These are phyloP conservation scores for Xerocomus brunneocitrinus DNA, from an alignment of 768 basidiomycete genomes.

Conservation along the genomic window DNA sequence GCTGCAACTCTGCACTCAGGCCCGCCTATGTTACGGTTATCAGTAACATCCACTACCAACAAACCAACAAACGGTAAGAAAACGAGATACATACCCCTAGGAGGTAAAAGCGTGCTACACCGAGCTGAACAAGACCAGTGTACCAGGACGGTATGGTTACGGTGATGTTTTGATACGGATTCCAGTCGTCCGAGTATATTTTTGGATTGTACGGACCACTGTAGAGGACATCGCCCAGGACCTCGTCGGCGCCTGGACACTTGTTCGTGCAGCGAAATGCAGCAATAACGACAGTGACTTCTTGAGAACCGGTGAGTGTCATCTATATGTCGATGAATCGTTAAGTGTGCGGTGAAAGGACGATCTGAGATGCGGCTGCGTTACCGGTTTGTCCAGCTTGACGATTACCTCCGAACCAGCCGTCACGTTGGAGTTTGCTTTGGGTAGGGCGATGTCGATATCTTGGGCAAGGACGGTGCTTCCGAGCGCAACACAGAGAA, in stretches of 20 bases:
- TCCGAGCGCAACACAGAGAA: constrained; percentile 7
- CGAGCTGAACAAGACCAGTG: constrained; percentile 1
- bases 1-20: neutral
- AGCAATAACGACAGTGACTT: constrained; percentile 9
- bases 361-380: neutral
- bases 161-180: constrained; percentile 7
- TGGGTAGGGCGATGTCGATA: constrained; percentile 36
- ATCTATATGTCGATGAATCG: neutral
- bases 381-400: constrained; percentile 39
- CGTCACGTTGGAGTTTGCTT: constrained; percentile 26
- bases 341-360: neutral
- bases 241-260: constrained; percentile 1
- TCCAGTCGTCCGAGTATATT: neutral
- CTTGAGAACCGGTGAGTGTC: neutral
- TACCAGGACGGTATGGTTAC: constrained; percentile 2
- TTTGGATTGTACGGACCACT: constrained; percentile 4
- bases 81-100: constrained; percentile 4
- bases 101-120: constrained; percentile 3
- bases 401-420: constrained; percentile 35
- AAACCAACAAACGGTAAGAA: neutral
- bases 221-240: constrained; percentile 10
- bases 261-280: neutral
- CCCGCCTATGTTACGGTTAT: neutral
- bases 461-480: constrained; percentile 36
- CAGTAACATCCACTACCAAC: neutral